phyloP scores from a whole-genome alignment of 1,139 yeast species.

The Pichia sp. region DNA sequence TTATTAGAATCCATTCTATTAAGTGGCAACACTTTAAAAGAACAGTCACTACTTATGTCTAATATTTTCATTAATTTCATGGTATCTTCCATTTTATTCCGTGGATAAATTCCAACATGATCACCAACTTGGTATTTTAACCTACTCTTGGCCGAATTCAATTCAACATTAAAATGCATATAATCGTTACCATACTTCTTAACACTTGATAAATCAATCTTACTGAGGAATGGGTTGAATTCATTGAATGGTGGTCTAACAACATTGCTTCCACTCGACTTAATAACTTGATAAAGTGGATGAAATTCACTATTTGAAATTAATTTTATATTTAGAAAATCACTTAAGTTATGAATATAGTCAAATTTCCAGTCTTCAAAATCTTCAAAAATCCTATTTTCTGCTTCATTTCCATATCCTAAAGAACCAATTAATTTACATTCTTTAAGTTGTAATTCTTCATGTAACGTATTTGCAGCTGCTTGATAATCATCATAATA shows the following conservation, averaged over 20 bases:
- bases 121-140: conserved; percentile 90
- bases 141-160: conserved; percentile 65
- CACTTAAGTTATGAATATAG: conserved; percentile 49
- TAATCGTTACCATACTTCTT: conserved; percentile 48
- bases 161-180: conserved; percentile 61
- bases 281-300: conserved; percentile 5
- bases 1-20: conserved; percentile 11
- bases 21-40: conserved; percentile 5
- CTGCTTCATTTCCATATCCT: conserved; percentile 92
- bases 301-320: conserved; percentile 36
- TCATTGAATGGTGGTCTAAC: conserved; percentile 60
- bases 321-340: conserved; percentile 28
- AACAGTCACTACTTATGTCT: background rate
- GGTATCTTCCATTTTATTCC: conserved; percentile 69
- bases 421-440: conserved; percentile 61
- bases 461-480: conserved; percentile 56
- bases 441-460: conserved; percentile 49
- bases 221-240: conserved; percentile 73
- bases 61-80: conserved; percentile 56
- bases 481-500: conserved; percentile 87
- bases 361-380: conserved; percentile 84
- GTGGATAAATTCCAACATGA: conserved; percentile 91
- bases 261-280: conserved; percentile 37
- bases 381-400: conserved; percentile 88
- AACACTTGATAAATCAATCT: conserved; percentile 58